Conservation (phyloP, 1,139 yeast species). For the Kodamaea sp. region DNA sequence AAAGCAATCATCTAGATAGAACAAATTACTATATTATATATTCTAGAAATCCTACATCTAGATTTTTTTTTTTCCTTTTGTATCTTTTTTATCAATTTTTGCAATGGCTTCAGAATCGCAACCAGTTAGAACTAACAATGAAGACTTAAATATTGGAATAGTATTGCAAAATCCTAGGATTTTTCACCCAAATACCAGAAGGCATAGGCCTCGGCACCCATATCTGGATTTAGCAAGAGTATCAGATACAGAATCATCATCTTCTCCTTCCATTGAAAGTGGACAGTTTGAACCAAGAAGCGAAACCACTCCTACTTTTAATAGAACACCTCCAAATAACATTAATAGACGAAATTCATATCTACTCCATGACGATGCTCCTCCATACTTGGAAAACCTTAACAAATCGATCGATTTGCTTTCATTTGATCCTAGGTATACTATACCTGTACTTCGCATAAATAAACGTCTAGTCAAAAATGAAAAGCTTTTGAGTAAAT, state of each 20-base stretch:
- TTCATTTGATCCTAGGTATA: conserved; percentile 41
- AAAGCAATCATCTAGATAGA: no score
- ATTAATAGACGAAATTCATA: not conserved
- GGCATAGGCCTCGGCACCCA: conserved; percentile 1
- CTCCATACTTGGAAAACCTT: conserved; percentile 38
- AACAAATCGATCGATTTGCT: conserved; percentile 36
- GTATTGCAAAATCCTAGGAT: conserved; percentile 2
- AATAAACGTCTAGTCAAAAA: conserved; percentile 31
- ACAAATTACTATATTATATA: no score
- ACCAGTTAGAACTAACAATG: conserved; percentile 1
- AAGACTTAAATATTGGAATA: conserved; percentile 2
- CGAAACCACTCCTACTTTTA: not conserved
- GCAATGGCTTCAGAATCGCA: not conserved
- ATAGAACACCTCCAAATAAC: not conserved
- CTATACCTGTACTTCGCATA: conserved; percentile 35
- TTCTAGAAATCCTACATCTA: no score
- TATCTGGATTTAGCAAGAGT: conserved; percentile 1
- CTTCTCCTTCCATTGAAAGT: not conserved
- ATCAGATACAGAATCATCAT: no score
- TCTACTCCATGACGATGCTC: conserved; percentile 23
- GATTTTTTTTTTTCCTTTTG: no score
- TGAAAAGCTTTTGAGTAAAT: conserved; percentile 22
- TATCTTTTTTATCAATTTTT: not conserved
- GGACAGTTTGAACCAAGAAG: not conserved
- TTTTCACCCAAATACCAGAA: conserved; percentile 1